Percentiles rank a stretch among this genome's conserved stretches.
Evolutionary conservation across 495 filamentous ascomycete species (phyloP).

Genomic region (Pseudomonodictys pantanalensis): DNA sequence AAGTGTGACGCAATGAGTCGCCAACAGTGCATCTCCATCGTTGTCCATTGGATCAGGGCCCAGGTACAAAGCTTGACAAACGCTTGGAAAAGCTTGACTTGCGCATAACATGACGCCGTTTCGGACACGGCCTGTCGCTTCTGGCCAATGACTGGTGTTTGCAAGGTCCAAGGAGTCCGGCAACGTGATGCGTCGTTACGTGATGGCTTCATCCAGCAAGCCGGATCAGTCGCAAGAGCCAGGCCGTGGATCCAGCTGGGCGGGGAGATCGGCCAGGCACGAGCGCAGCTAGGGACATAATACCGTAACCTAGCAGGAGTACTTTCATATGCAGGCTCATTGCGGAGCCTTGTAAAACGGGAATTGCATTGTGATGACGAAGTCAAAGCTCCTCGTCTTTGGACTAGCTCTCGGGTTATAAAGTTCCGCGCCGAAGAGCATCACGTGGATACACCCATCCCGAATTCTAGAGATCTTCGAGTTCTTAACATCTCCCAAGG

Average conservation of each 20-base stretch:
- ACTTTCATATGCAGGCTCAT: neutral
- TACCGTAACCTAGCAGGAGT: neutral
- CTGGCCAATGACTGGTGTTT: neutral
- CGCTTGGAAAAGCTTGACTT: constrained; percentile 21
- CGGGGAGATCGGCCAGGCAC: too few species aligned
- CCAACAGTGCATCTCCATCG: neutral
- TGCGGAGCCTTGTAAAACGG: neutral
- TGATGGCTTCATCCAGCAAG: too few species aligned
- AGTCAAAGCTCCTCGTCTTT: neutral
- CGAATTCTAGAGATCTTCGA: neutral
- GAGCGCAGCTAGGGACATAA: too few species aligned
- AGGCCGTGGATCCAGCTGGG: too few species aligned
- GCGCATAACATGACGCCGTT: neutral
- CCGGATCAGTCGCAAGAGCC: too few species aligned
- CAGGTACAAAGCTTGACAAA: constrained; percentile 15
- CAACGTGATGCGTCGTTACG: neutral
- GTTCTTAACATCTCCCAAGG: neutral
- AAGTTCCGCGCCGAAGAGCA: neutral
- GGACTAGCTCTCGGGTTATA: too few species aligned
- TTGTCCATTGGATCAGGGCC: neutral
- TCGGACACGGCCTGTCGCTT: neutral
- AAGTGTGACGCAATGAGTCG: neutral
- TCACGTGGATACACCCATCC: neutral
- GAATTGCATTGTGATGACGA: neutral
- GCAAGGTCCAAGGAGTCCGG: neutral